Evolutionary conservation across 2,329 filamentous ascomycete genomes (phyloP).

Genomic region (Penicillium sp.): DNA sequence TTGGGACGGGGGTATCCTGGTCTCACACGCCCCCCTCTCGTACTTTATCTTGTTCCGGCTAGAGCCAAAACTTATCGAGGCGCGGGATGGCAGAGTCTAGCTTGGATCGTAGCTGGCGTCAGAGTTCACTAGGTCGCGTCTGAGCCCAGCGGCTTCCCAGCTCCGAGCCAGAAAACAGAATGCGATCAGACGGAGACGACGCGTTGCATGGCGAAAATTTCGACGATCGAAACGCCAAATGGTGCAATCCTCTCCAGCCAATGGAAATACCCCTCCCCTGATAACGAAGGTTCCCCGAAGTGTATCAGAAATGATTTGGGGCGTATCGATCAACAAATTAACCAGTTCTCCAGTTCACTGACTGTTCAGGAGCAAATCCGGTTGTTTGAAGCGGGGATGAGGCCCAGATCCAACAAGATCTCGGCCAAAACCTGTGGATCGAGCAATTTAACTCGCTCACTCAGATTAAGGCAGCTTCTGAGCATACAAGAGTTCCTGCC

Average conservation of each 20-base stretch:
- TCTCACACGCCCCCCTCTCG: slow-evolving; percentile 1
- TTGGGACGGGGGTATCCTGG: background rate
- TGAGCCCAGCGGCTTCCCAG: background rate
- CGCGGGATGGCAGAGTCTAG: background rate
- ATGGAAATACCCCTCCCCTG: background rate
- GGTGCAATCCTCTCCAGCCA: background rate
- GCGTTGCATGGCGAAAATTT: background rate
- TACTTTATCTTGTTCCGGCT: slow-evolving; percentile 8
- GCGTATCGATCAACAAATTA: background rate
- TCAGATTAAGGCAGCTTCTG: slow-evolving; percentile 6
- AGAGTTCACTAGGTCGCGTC: slow-evolving; percentile 11
- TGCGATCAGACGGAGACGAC: slow-evolving; percentile 12
- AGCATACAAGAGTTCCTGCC: slow-evolving; percentile 2
- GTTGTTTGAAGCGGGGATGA: slow-evolving; percentile 8
- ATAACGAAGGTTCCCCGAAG: background rate
- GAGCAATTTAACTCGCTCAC: slow-evolving; percentile 10
- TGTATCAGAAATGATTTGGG: background rate
- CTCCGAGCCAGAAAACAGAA: slow-evolving; percentile 8
- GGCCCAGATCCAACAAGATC: slow-evolving; percentile 19
- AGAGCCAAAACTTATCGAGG: slow-evolving; percentile 1
- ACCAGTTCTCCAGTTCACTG: background rate
- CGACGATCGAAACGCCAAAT: background rate
- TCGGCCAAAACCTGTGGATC: slow-evolving; percentile 11
- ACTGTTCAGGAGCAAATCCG: background rate
- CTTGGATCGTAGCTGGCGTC: slow-evolving; percentile 1